Conservation (phyloP, 257 asterid species). For the Plantago elongata region DNA sequence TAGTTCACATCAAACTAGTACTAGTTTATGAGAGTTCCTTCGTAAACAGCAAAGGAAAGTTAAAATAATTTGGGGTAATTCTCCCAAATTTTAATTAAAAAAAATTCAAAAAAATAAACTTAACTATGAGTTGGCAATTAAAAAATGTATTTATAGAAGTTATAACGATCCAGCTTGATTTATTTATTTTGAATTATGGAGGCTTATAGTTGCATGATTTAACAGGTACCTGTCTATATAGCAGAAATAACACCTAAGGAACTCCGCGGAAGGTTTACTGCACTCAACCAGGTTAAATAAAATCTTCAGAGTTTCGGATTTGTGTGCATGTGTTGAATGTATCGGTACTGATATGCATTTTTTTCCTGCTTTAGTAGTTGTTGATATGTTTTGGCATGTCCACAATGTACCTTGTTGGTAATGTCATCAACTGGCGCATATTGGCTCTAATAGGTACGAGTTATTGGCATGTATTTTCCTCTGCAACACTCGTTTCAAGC, state of each 20-base stretch:
- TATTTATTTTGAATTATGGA: too few species aligned
- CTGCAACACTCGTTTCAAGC: not conserved
- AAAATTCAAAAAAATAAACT: too few species aligned
- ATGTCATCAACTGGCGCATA: slow-evolving; percentile 68
- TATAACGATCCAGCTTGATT: too few species aligned
- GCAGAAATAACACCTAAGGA: slow-evolving; percentile 89
- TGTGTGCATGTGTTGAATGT: not conserved
- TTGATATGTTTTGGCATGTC: slow-evolving; percentile 80
- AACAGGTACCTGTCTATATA: slow-evolving; percentile 79
- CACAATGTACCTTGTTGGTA: slow-evolving; percentile 66
- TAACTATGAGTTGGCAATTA: too few species aligned
- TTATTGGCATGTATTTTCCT: slow-evolving; percentile 2
- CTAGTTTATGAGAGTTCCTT: too few species aligned
- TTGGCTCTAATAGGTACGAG: slow-evolving; percentile 64
- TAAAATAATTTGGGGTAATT: too few species aligned
- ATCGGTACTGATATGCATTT: slow-evolving; percentile 17
- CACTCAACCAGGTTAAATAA: slow-evolving; percentile 64
- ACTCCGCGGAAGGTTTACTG: slow-evolving; percentile 78
- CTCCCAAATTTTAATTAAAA: too few species aligned
- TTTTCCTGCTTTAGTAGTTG: slow-evolving; percentile 40
- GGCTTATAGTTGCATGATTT: slow-evolving; percentile 18
- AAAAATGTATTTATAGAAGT: too few species aligned
- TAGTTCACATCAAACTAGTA: too few species aligned
- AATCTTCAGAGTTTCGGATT: not conserved
- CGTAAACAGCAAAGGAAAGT: too few species aligned